phyloP scores from a whole-genome alignment of 2,329 filamentous ascomycete species.

The Colletotrichum sp. region DNA sequence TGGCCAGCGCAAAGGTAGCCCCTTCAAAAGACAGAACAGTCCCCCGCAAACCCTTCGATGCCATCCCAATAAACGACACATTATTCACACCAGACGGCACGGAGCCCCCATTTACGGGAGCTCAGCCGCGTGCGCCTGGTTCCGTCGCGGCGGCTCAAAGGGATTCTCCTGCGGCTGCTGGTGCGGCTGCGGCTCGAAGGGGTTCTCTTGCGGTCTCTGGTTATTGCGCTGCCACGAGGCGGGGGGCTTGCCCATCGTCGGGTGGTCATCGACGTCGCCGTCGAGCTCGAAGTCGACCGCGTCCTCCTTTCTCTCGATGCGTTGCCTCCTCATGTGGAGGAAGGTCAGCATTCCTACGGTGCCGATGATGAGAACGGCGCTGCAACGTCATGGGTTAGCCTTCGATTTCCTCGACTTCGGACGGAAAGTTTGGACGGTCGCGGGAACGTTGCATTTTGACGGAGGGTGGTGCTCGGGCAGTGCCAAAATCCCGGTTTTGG shows the following conservation, averaged over 20 bases:
- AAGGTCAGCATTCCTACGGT: neutral
- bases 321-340: constrained; percentile 9
- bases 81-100: neutral
- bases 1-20: neutral
- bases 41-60: neutral
- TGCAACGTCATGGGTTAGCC: neutral
- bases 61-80: neutral
- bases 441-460: neutral
- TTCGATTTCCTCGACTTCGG: neutral
- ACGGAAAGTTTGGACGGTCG: neutral
- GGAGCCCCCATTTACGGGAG: neutral
- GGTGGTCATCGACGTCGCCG: constrained; percentile 14
- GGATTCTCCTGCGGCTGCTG: constrained; percentile 7
- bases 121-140: neutral
- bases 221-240: constrained; percentile 13
- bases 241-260: constrained; percentile 18
- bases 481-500: neutral
- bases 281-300: constrained; percentile 9
- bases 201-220: neutral
- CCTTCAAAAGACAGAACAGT: neutral
- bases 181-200: constrained; percentile 5
- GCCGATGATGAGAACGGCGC: constrained; percentile 10
- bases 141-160: constrained; percentile 14
- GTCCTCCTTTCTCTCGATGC: constrained; percentile 9
- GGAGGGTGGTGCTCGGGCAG: neutral